These are phyloP conservation scores for Neurospora hispaniola DNA, from an alignment of 495 filamentous ascomycete genomes.

Conservation along the genomic window DNA sequence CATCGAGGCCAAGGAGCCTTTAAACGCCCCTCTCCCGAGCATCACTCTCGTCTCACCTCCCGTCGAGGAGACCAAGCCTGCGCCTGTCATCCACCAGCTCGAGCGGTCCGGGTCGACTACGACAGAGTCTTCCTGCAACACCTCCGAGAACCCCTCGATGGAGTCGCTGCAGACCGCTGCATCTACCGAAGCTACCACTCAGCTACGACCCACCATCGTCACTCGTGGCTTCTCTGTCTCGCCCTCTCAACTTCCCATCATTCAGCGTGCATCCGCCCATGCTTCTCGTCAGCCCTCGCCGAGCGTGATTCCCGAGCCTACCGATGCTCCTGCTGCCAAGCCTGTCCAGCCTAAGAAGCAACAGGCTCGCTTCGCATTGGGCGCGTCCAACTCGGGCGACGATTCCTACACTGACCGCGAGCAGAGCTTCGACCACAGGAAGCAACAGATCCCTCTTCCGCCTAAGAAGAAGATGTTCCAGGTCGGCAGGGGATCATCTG, in stretches of 20 bases:
- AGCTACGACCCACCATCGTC: constrained; percentile 51
- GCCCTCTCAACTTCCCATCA: constrained; percentile 62
- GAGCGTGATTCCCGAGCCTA: constrained; percentile 33
- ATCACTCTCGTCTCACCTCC: constrained; percentile 22
- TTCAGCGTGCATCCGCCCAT: constrained; percentile 19
- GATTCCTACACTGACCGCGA: constrained; percentile 33
- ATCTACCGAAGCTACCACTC: constrained; percentile 27
- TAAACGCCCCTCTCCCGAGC: constrained; percentile 44
- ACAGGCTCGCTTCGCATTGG: constrained; percentile 44
- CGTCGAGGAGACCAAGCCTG: constrained; percentile 5
- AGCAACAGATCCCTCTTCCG: constrained; percentile 34
- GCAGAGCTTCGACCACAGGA: constrained; percentile 36
- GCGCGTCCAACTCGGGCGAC: constrained; percentile 38
- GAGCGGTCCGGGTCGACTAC: constrained; percentile 28
- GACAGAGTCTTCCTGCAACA: constrained; percentile 25
- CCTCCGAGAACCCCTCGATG: constrained; percentile 17
- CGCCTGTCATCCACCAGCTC: constrained; percentile 23
- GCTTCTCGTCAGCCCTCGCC: constrained; percentile 15
- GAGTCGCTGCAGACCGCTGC: constrained; percentile 25
- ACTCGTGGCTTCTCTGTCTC: constrained; percentile 89
- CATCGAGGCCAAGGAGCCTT: constrained; percentile 71
- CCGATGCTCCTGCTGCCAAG: constrained; percentile 36
- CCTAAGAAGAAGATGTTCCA: constrained; percentile 66
- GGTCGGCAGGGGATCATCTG: constrained; percentile 65
- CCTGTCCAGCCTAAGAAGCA: constrained; percentile 38